Evolutionary conservation across 176 grass and related monocot species (phyloP).

Genomic region (Thalia dealbata): DNA sequence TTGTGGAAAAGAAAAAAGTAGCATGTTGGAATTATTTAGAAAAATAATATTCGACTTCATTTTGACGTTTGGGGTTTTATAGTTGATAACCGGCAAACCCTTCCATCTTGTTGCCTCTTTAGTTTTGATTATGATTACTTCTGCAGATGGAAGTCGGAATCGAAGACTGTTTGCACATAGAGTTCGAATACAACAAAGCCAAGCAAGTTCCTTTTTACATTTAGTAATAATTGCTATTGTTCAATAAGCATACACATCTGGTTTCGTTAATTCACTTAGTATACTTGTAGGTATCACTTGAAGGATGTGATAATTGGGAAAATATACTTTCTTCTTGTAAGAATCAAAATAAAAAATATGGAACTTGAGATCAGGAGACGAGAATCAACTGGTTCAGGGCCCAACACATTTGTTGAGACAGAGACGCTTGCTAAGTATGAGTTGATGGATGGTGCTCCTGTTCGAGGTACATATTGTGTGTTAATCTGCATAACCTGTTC

Average conservation of each 20-base stretch:
- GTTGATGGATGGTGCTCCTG: constrained; percentile 98
- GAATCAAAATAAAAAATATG: constrained; percentile 99
- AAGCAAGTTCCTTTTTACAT: constrained; percentile 41
- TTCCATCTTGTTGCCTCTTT: background rate
- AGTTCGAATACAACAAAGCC: constrained; percentile 99
- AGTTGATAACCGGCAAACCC: too few relatives aligned
- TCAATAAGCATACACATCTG: background rate
- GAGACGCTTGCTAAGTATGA: constrained; percentile 99
- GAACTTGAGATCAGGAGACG: constrained; percentile 83
- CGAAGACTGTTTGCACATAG: constrained; percentile 96
- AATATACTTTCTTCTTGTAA: constrained; percentile 97
- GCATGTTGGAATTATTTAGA: too few relatives aligned
- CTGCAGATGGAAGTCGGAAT: constrained; percentile 99
- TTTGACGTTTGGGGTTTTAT: too few relatives aligned
- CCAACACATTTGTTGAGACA: constrained; percentile 97
- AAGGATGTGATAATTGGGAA: constrained; percentile 94
- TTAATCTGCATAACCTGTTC: too few relatives aligned
- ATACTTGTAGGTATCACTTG: constrained; percentile 62
- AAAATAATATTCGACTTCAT: too few relatives aligned
- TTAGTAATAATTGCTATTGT: background rate
- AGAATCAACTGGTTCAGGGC: constrained; percentile 92
- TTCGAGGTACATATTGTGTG: constrained; percentile 58
- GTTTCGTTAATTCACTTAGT: background rate
- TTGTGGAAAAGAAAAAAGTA: too few relatives aligned
- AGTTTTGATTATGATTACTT: background rate